Evolutionary conservation across 2,329 filamentous ascomycete genomes (phyloP).

Genomic region (Sclerotinia subarctica): DNA sequence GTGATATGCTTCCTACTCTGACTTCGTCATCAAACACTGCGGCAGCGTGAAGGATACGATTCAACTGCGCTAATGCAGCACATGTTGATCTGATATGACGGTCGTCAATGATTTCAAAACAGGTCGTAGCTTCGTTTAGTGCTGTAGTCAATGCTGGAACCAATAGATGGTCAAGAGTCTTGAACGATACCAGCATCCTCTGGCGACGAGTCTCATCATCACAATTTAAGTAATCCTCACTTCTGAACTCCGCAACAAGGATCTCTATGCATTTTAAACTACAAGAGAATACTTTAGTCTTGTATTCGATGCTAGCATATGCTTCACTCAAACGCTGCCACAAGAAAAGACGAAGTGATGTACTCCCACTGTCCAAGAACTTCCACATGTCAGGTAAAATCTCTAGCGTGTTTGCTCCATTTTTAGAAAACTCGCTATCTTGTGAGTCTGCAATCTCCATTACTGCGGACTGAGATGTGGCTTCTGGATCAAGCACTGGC

Average conservation of each 20-base stretch:
- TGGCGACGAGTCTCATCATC: slow-evolving; percentile 63
- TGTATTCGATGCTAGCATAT: slow-evolving; percentile 79
- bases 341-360: slow-evolving; percentile 78
- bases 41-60: slow-evolving; percentile 73
- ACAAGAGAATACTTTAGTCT: slow-evolving; percentile 85
- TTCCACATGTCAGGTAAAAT: slow-evolving; percentile 74
- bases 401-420: slow-evolving; percentile 33
- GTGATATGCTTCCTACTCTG: slow-evolving; percentile 67
- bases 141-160: slow-evolving; percentile 67
- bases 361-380: slow-evolving; percentile 77
- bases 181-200: slow-evolving; percentile 71
- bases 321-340: slow-evolving; percentile 91
- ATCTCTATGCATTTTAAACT: slow-evolving; percentile 82
- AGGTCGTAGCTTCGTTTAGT: slow-evolving; percentile 59
- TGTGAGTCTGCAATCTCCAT: slow-evolving; percentile 20
- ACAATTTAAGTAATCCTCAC: slow-evolving; percentile 52
- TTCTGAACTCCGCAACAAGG: slow-evolving; percentile 67
- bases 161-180: slow-evolving; percentile 74
- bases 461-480: slow-evolving; percentile 45
- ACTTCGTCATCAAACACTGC: slow-evolving; percentile 82
- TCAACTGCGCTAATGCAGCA: slow-evolving; percentile 66
- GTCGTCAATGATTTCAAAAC: slow-evolving; percentile 82
- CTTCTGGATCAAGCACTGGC: slow-evolving; percentile 76
- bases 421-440: slow-evolving; percentile 21
- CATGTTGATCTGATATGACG: slow-evolving; percentile 72